Evolutionary conservation across 345 rosid species (phyloP), one percentile per base, ranked within the genome.

Genomic region (Hirschfeldia incana): DNA sequence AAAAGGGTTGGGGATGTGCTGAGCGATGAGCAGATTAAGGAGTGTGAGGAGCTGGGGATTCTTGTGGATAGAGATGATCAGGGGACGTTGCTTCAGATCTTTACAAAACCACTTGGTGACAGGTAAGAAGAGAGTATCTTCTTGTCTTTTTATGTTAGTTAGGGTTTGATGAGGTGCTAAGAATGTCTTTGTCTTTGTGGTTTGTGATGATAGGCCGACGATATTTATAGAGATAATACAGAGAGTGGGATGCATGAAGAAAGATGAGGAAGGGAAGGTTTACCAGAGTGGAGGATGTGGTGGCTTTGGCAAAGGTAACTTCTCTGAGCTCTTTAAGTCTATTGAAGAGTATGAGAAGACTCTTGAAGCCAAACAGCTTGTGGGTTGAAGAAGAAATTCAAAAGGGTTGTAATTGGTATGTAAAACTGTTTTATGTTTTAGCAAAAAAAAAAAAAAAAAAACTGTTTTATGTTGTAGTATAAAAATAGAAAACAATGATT

Each of bases 221-320:
- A 89, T 94, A n/a, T 94, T 94, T 76, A 80, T 94, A 61, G 98
- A 94, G 88, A 94, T 94, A 83, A 94, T 94, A 10, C 98, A 92
- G 86, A 87, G 98, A 72, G 36, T 92, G 0, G 98, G 97, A 61
- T 94, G 98, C 78, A 88, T 88, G 92, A 74, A 82, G 34, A 83
- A 83, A 78, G 94, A 92, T 73, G 89, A 89, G 30, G 70, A 80
- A 42, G 98, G 97, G 66, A 91, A 85, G 77, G 81, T 21, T 26
- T 89, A 89, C 77, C 97, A 92, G 82, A 94, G 89, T 78, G 97
- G 98, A 29, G 98, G 97, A 44, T 92, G 98, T 16, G 98, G 98
- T 21, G 98, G 97, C 1, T 94, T 94, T 39, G 98, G 98, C 26
- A 94, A 94, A 79, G 98, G 98, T 30, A 92, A 94, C 84, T 92